These are phyloP conservation scores for Hypoxylon sp. DNA, from an alignment of 2,329 filamentous ascomycete species.

Conservation along the genomic window DNA sequence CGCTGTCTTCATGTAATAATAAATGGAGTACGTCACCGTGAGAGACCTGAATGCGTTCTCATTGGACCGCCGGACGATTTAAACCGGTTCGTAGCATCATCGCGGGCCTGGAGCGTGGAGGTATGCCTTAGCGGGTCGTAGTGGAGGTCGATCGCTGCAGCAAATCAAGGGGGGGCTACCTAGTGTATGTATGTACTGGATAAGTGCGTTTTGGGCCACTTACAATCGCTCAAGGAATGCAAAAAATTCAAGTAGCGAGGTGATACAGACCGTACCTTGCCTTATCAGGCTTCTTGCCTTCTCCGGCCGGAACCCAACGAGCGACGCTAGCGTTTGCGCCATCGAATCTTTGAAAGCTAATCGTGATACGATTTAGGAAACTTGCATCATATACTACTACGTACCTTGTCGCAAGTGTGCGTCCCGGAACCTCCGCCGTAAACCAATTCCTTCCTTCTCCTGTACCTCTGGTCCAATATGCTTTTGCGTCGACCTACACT, in stretches of 20 bases:
- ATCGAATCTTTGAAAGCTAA: conserved; percentile 35
- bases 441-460: conserved; percentile 11
- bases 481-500: conserved; percentile 5
- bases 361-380: conserved; percentile 25
- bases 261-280: conserved; percentile 13
- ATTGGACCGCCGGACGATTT: conserved; percentile 29
- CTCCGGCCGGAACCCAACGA: conserved; percentile 28
- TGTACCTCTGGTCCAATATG: conserved; percentile 23
- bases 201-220: background rate
- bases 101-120: conserved; percentile 20
- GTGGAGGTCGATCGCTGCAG: conserved; percentile 26
- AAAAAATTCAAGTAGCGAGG: conserved; percentile 24
- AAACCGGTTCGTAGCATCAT: conserved; percentile 39
- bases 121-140: conserved; percentile 24
- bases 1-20: conserved; percentile 10
- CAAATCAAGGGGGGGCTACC: background rate
- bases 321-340: conserved; percentile 33
- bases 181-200: too few species aligned
- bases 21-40: conserved; percentile 34
- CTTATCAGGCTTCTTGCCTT: conserved; percentile 32
- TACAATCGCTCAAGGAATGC: background rate
- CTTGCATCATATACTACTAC: conserved; percentile 6
- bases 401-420: conserved; percentile 18
- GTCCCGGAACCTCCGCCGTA: conserved; percentile 14
- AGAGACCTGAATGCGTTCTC: conserved; percentile 11